Conservation (phyloP, 257 asterid genomes). For the Przewalskia tangutica region DNA sequence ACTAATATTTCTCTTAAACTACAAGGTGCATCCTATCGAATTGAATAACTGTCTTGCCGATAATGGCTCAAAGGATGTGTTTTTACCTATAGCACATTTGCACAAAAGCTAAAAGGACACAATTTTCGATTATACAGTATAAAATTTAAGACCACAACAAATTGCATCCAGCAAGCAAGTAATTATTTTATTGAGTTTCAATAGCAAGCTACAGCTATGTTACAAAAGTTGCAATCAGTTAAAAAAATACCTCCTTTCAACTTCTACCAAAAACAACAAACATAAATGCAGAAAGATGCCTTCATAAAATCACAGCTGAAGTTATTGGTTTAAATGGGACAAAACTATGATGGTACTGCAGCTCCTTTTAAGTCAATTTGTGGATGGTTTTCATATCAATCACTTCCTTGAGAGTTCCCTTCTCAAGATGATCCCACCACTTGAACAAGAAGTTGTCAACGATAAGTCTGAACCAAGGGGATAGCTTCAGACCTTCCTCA, state of each 20-base stretch:
- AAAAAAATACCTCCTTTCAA: background rate
- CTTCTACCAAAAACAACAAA: background rate
- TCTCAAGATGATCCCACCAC: constrained; percentile 1
- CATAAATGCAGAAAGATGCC: background rate
- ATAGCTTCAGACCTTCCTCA: constrained; percentile 65
- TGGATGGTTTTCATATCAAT: constrained; percentile 76
- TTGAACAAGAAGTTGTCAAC: constrained; percentile 10
- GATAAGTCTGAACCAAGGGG: constrained; percentile 89
- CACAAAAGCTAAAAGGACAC: background rate
- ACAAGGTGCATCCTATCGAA: background rate
- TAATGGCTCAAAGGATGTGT: background rate
- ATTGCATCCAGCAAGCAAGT: background rate
- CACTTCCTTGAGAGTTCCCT: constrained; percentile 19
- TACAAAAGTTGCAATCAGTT: background rate
- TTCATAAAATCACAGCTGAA: background rate
- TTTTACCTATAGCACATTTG: background rate
- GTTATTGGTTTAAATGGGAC: background rate
- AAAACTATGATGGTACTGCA: background rate
- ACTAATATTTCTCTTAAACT: background rate
- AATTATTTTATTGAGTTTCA: background rate
- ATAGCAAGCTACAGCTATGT: background rate
- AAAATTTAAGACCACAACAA: background rate
- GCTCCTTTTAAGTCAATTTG: constrained; percentile 36
- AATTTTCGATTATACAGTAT: background rate
- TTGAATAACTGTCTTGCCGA: background rate